These are phyloP conservation scores for Acephala macrosclerotiorum DNA, from an alignment of 2,329 filamentous ascomycete species.

Conservation along the genomic window DNA sequence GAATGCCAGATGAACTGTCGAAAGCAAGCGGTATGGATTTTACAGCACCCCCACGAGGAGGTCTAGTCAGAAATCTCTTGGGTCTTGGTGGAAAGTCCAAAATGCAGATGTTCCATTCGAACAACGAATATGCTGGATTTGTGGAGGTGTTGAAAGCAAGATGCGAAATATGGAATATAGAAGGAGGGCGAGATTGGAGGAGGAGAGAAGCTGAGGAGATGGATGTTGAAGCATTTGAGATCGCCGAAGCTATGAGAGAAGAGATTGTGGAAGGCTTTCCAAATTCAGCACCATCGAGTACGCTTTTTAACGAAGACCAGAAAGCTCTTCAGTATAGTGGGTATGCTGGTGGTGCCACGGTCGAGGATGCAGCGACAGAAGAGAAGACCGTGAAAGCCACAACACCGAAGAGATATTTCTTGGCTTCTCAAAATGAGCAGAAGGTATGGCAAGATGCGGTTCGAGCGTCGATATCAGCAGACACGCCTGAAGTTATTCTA, in stretches of 20 bases:
- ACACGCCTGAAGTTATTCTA: slow-evolving; percentile 39
- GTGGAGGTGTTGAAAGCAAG: slow-evolving; percentile 78
- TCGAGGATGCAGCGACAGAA: background rate
- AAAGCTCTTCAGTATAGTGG: background rate
- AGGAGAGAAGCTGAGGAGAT: slow-evolving; percentile 56
- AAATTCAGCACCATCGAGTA: background rate
- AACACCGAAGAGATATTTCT: slow-evolving; percentile 40
- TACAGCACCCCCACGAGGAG: slow-evolving; percentile 57
- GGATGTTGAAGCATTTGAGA: slow-evolving; percentile 35
- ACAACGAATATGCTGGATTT: slow-evolving; percentile 79
- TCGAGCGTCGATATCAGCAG: slow-evolving; percentile 30
- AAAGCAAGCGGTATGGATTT: slow-evolving; percentile 79
- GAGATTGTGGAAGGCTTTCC: slow-evolving; percentile 35
- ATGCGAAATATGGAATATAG: slow-evolving; percentile 87
- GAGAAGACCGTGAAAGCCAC: slow-evolving; percentile 22
- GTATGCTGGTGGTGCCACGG: slow-evolving; percentile 7
- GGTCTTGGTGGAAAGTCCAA: slow-evolving; percentile 48
- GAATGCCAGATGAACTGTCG: slow-evolving; percentile 82
- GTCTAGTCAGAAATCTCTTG: slow-evolving; percentile 57
- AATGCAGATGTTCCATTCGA: slow-evolving; percentile 54
- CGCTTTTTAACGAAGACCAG: background rate
- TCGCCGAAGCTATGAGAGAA: slow-evolving; percentile 44
- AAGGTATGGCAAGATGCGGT: slow-evolving; percentile 37
- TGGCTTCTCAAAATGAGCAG: slow-evolving; percentile 32
- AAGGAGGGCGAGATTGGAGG: slow-evolving; percentile 76